Evolutionary conservation across 306 rosid species (phyloP), one percentile per base, ranked within the genome.

Genomic region (Myrica gale): DNA sequence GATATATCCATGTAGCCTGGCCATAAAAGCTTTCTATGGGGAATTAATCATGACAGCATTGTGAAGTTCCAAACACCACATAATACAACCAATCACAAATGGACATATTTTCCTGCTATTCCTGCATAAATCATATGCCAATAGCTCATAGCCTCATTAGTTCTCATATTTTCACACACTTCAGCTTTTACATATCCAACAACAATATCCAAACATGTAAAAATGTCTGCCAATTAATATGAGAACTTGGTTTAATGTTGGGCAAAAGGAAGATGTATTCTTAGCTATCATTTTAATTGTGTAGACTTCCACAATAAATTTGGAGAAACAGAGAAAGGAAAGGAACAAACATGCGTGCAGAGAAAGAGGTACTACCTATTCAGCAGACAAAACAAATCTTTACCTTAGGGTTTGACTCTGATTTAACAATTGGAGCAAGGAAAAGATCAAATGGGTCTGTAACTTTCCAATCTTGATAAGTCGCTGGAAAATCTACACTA

Each of bases 321-420:
- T 19, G 50, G 47, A 46, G 52, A 12, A 11, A 56, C 9, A 52
- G 6, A 68, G 26, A 43, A 11, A 60, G n/a, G 41, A 65, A 42
- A 72, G 67, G 39, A 21, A 51, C 51, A 7, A 65, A 55, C 6
- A 19, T 4, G 60, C 9, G 16, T 39, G 13, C 2, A 48, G 23
- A 19, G 20, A 50, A 56, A 41, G 61, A 74, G 44, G 32, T 80
- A 58, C 19, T 26, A 54, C 72, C 52, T 52, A 20, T 67, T 53
- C 69, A 77, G 76, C 46, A 76, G 72, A 77, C 43, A 45, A 47
- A 73, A 56, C 65, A 26, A 41, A 73, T 51, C 58, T 68, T 47
- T 87, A 94, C 98, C 97, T 92, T 92, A 42, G 97, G 97, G 83
- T 94, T 94, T 79, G 97, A 81, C 80, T 92, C 98, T 56, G 51